Base-by-base conservation (phyloP, 1,284 basidiomycete species). In the Psilocybe mexicana region DNA sequence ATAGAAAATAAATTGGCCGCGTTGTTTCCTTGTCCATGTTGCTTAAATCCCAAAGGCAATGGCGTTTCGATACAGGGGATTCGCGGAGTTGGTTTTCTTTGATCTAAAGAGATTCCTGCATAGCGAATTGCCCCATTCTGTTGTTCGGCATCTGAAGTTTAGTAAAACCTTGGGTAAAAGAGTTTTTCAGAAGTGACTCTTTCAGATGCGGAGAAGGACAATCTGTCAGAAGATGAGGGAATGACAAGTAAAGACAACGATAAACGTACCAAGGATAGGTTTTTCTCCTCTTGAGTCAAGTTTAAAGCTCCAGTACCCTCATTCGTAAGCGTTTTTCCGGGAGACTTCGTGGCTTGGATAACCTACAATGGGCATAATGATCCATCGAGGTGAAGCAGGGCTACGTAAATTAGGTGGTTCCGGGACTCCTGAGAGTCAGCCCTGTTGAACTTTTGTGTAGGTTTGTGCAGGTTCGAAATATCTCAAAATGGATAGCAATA, bases 371-470 rank as follows among this genome's bases (percentile, higher is more conserved):
- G 57, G 36, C 44, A 53, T 49, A 58, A 33, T n/a, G 43, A 40
- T 44, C 26, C 23, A 23, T 35, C 59, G 55, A 26, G 40, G 50
- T 30, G 30, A 23, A 30, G 25, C 18, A 24, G 14, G 30, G 30
- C 30, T 54, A 59, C 61, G 57, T 62, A 62, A 59, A 62, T 54
- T 40, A 45, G 55, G 11, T 30, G 50, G 43, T 54, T 35, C 24
- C 49, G 36, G 42, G 42, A 38, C 52, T 52, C 55, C 47, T 56
- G 61, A 57, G 53, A 18, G 53, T n/a, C 18, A 18, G 18, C 43
- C 35, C 43, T 54, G 30, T 24, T 18, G 40, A 46, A 38, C n/a
- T 36, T 6, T 7, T 40, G n/a, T n/a, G 14, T 14, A 6, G 4
- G 4, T 14, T 40, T 40, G 42, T 48, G 35, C 43, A 48, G 36